Conservation (phyloP, 208 protist species). For the Leishmania arabica region DNA sequence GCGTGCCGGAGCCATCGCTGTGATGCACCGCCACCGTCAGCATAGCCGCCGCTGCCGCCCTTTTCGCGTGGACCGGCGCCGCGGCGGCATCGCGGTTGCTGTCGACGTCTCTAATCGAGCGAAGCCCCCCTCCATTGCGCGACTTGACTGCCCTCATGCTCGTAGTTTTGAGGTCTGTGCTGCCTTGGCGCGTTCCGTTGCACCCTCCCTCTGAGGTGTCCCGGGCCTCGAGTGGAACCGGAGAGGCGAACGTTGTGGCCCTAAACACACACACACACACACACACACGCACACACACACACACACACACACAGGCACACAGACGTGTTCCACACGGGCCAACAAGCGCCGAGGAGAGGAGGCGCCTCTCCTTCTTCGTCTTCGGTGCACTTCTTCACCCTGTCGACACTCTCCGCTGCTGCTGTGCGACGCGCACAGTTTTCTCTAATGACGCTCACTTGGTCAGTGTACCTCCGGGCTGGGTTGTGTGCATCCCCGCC, state of each 20-base stretch:
- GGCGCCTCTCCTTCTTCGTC: neutral
- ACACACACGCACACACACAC: neutral
- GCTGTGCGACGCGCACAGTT: neutral
- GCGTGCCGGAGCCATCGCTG: neutral
- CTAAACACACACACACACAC: neutral
- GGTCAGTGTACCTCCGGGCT: too few relatives aligned
- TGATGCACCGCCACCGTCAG: neutral
- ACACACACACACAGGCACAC: neutral
- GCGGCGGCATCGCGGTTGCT: neutral
- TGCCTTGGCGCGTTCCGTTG: neutral
- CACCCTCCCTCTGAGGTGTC: neutral
- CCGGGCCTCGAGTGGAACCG: neutral
- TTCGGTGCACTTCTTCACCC: neutral
- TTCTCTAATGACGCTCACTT: neutral
- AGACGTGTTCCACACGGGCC: neutral
- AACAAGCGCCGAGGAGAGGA: neutral
- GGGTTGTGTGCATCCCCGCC: neutral
- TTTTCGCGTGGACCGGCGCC: too few relatives aligned
- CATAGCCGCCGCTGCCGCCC: neutral
- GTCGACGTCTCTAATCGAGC: neutral
- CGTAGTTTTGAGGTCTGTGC: neutral
- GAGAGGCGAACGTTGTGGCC: neutral
- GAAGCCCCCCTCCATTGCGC: neutral
- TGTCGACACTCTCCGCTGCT: neutral
- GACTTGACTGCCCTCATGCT: constrained; percentile 1